phyloP scores from a whole-genome alignment of 2,329 filamentous ascomycete species.

The Drechslerella coelobrocha region DNA sequence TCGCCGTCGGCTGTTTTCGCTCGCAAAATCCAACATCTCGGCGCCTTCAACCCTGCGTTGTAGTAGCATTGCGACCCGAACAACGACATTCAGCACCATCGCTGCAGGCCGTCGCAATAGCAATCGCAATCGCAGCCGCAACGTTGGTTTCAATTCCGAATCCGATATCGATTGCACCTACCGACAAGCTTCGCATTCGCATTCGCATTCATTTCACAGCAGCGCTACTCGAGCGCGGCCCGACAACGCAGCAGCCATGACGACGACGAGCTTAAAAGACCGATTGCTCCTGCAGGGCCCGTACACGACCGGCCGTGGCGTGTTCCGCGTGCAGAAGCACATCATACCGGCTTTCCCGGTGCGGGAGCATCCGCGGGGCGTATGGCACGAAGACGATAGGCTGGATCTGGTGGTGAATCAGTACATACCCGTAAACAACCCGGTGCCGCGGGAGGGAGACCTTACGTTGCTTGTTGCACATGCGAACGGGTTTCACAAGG shows the following conservation, averaged over 20 bases:
- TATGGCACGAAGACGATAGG: constrained; percentile 68
- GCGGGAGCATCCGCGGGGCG: constrained; percentile 78
- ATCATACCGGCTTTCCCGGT: constrained; percentile 76
- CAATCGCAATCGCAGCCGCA: no score
- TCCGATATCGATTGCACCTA: no score
- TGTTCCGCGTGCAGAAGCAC: constrained; percentile 76
- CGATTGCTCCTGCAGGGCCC: background rate
- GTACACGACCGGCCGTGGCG: constrained; percentile 57
- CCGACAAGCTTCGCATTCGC: no score
- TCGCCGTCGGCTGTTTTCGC: background rate
- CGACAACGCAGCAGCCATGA: background rate
- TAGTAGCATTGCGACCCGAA: background rate
- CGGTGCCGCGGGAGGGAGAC: constrained; percentile 72
- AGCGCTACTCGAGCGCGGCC: background rate
- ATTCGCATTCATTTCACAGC: no score
- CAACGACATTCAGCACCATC: constrained; percentile 8
- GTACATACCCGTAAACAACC: constrained; percentile 78
- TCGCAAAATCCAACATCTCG: constrained; percentile 29
- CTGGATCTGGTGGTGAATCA: constrained; percentile 82
- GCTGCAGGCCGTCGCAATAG: no score
- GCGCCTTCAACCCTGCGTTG: constrained; percentile 29
- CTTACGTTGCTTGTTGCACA: constrained; percentile 86
- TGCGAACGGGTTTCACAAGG: constrained; percentile 92
- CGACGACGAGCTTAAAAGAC: no score
- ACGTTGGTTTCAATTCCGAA: no score